Evolutionary conservation across 2,329 filamentous ascomycete genomes (phyloP), one percentile per base, ranked within the genome.

Genomic region (Neofusicoccum umdonicola): DNA sequence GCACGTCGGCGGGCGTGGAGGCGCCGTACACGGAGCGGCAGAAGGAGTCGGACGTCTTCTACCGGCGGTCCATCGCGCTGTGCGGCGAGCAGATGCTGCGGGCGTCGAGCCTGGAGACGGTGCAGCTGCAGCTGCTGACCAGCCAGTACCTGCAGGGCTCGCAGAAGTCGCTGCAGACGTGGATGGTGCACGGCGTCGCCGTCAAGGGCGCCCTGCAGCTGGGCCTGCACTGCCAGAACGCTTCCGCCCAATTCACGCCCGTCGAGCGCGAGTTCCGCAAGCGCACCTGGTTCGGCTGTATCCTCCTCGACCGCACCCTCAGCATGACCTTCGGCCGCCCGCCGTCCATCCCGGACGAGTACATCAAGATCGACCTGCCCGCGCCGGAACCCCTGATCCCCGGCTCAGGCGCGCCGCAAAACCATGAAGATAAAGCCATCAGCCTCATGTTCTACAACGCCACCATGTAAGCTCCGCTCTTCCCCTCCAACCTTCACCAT

Each of bases 141-240:
- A 79, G 78, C 4, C 81, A 83, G 54, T 86, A 85, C 64, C 75
- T 85, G 0, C 83, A 86, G 68, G 83, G 84, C 1, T 85, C 83
- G 0, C 81, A 84, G 42, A 80, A 80, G 19, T 84, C 83, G 0
- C 75, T 84, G 2, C 79, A 85, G 62, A 81, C 84, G 1, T 87
- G 84, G 83, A 82, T 78, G 0, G 76, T 82, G 0, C 84, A 86
- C 66, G 84, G 84, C 0, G 74, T 86, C 0, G 80, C 83, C 0
- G 79, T 85, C 2, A 82, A 80, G 65, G 80, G 81, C 0, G 83
- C 84, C 0, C 73, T 83, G 31, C 80, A 84, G 35, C 72, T 87
- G 1, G 84, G 84, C 0, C 70, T 86, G 0, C 84, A 86, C 65
- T 84, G 80, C 0, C 71, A 71, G 3, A 70, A 79, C 19, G 75